phyloP scores from a whole-genome alignment of 208 protist species.

The Lotmaria passim region DNA sequence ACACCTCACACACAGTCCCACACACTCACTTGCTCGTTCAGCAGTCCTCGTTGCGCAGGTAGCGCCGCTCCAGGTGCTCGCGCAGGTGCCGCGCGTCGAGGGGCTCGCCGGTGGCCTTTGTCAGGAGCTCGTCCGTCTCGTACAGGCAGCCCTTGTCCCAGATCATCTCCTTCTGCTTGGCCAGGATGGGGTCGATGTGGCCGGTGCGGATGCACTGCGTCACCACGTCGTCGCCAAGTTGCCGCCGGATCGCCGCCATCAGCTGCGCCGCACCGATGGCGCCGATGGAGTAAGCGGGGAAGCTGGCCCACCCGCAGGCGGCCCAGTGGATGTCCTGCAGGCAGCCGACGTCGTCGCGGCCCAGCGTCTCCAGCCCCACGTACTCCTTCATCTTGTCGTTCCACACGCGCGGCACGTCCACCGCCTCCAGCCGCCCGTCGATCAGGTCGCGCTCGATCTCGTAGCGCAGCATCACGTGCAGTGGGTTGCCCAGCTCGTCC shows the following conservation, averaged over 20 bases:
- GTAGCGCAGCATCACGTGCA: constrained; percentile 86
- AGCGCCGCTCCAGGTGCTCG: constrained; percentile 75
- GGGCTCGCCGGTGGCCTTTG: constrained; percentile 65
- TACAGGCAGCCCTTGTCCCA: constrained; percentile 51
- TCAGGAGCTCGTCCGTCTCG: constrained; percentile 69
- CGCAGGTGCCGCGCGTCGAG: constrained; percentile 71
- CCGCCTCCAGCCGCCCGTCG: constrained; percentile 62
- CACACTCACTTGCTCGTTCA: background rate
- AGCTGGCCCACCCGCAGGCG: constrained; percentile 63
- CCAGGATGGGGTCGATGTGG: constrained; percentile 55
- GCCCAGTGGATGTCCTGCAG: constrained; percentile 92
- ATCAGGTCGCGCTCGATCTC: constrained; percentile 84
- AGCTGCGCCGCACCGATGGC: constrained; percentile 81
- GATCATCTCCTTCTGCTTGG: constrained; percentile 60
- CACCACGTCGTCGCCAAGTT: constrained; percentile 49
- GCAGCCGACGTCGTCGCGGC: constrained; percentile 74
- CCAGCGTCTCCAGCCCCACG: constrained; percentile 72
- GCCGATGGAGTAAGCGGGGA: constrained; percentile 84
- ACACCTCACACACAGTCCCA: no score
- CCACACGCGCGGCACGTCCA: constrained; percentile 76
- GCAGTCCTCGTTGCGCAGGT: constrained; percentile 48
- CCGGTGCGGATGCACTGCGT: constrained; percentile 49
- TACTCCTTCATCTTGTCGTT: constrained; percentile 87
- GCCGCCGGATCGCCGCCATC: constrained; percentile 52
- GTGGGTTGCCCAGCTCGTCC: constrained; percentile 87